Percentiles rank a stretch among this genome's conserved stretches.
Conservation (phyloP, 768 basidiomycete species). For the Rubroboletus pulcherrimus region DNA sequence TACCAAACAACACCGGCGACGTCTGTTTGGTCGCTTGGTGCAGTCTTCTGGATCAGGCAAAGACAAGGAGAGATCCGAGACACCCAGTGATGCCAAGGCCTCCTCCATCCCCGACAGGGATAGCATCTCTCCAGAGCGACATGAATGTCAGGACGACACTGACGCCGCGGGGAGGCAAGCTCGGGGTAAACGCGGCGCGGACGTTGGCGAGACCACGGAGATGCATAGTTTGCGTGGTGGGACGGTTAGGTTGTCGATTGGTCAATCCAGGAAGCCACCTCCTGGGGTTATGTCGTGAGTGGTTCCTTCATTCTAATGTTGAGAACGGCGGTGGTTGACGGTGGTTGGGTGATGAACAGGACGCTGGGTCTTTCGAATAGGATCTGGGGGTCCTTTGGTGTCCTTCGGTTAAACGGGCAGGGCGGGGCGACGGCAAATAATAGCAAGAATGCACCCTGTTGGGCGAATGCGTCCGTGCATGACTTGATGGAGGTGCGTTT, state of each 20-base stretch:
- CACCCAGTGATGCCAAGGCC: constrained; percentile 28
- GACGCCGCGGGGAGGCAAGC: constrained; percentile 32
- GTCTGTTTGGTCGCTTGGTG: constrained; percentile 56
- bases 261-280: constrained; percentile 75
- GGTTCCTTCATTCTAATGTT: background rate
- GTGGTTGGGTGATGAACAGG: constrained; percentile 12
- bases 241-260: constrained; percentile 54
- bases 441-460: constrained; percentile 43
- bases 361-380: constrained; percentile 44
- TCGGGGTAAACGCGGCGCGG: constrained; percentile 49
- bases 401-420: constrained; percentile 32
- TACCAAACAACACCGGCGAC: constrained; percentile 41
- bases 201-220: constrained; percentile 45
- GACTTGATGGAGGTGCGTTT: constrained; percentile 16
- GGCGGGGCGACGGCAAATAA: constrained; percentile 15
- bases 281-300: constrained; percentile 67
- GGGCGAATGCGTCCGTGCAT: constrained; percentile 33
- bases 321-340: background rate
- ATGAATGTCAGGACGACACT: constrained; percentile 25
- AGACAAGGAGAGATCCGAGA: constrained; percentile 35
- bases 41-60: constrained; percentile 31
- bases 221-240: constrained; percentile 83
- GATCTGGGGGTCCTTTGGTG: constrained; percentile 28
- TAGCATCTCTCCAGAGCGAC: constrained; percentile 21
- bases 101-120: constrained; percentile 20